A percentile compares a stretch with the other conserved stretches of the same genome.
Conservation (phyloP, 805 yeast genomes). For the Saccharomycopsis sp. region DNA sequence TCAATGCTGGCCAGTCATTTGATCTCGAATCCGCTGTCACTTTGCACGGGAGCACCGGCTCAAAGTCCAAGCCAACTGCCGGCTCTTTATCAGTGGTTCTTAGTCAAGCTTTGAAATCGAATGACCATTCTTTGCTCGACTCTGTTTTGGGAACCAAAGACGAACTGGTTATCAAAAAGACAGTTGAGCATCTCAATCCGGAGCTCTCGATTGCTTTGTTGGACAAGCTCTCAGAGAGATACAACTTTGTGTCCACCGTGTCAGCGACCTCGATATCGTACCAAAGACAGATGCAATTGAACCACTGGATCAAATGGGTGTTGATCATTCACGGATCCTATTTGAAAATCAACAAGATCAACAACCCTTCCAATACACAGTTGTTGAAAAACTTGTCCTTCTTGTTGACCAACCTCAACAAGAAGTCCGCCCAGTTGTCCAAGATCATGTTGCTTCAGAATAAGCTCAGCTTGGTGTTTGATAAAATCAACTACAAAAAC, state of each 20-base stretch:
- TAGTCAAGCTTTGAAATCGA: conserved; percentile 79
- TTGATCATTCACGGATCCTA: conserved; percentile 76
- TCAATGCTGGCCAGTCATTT: conserved; percentile 14
- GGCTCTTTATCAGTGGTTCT: conserved; percentile 80
- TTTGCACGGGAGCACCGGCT: too few species aligned
- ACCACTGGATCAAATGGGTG: conserved; percentile 82
- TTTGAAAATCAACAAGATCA: conserved; percentile 42
- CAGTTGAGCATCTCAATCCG: conserved; percentile 49
- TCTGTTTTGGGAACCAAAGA: conserved; percentile 56
- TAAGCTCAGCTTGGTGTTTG: conserved; percentile 57
- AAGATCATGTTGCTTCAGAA: conserved; percentile 76
- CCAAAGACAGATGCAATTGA: conserved; percentile 34
- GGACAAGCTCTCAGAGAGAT: conserved; percentile 47
- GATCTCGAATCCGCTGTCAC: conserved; percentile 18
- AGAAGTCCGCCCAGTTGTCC: conserved; percentile 60
- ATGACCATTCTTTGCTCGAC: conserved; percentile 80
- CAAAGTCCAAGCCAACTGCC: conserved; percentile 39
- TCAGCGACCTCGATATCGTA: conserved; percentile 38
- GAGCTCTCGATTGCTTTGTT: conserved; percentile 46
- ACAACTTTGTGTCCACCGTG: conserved; percentile 17
- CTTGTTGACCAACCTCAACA: conserved; percentile 49
- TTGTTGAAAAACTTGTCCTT: conserved; percentile 42
- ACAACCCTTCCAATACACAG: conserved; percentile 30
- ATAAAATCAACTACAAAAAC: conserved; percentile 42
- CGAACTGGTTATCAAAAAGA: conserved; percentile 41